Percentiles rank a stretch among this genome's conserved stretches.
These are phyloP conservation scores for Ceratonia siliqua DNA, from an alignment of 306 rosid genomes.

Conservation along the genomic window DNA sequence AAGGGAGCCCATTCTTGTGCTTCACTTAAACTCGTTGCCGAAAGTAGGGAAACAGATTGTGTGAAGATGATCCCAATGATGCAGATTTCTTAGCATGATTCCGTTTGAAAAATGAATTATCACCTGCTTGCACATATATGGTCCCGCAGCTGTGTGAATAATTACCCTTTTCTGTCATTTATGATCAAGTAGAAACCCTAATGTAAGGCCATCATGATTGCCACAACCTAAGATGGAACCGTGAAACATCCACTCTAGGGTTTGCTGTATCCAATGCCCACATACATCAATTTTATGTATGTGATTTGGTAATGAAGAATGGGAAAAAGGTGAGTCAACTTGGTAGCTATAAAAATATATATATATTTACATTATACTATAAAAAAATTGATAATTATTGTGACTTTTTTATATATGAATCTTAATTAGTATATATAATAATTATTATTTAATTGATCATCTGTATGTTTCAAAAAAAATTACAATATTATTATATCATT, in stretches of 20 bases:
- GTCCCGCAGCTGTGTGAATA: conserved; percentile 52
- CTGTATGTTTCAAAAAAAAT: too few species aligned
- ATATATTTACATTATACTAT: not conserved
- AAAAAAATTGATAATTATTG: too few species aligned
- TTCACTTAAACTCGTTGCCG: conserved; percentile 42
- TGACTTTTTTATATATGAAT: too few species aligned
- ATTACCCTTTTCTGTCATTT: conserved; percentile 44
- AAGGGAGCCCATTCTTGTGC: conserved; percentile 34
- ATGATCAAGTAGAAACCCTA: conserved; percentile 48
- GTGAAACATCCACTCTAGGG: conserved; percentile 25
- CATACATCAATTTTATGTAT: conserved; percentile 35
- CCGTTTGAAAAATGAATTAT: conserved; percentile 41
- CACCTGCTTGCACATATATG: conserved; percentile 42
- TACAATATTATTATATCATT: too few species aligned
- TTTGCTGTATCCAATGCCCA: conserved; percentile 38
- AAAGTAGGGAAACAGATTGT: conserved; percentile 39
- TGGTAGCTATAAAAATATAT: not conserved
- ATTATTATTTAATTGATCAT: too few species aligned
- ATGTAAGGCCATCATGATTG: conserved; percentile 45
- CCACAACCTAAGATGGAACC: conserved; percentile 12
- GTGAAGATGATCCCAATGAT: conserved; percentile 35
- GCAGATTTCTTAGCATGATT: conserved; percentile 48
- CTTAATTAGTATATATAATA: too few species aligned
- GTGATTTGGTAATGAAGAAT: conserved; percentile 27
- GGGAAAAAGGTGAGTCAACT: conserved; percentile 10